These are phyloP conservation scores for Lathyrus oleraceus DNA, from an alignment of 306 rosid genomes.

Conservation along the genomic window DNA sequence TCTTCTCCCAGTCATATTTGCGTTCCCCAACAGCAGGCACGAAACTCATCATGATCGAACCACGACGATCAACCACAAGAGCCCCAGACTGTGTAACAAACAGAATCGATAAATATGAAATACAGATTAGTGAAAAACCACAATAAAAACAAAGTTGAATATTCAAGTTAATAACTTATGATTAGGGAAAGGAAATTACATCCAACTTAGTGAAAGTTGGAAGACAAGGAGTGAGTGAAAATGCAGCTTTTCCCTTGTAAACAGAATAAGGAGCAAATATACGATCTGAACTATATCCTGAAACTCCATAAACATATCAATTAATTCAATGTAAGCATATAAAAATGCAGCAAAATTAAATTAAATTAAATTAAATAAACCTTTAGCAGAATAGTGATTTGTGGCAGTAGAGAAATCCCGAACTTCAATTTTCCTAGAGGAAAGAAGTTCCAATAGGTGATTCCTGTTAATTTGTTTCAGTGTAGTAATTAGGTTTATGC, in stretches of 20 bases:
- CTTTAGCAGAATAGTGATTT: conserved; percentile 54
- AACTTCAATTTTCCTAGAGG: background rate
- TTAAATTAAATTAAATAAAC: conserved; percentile 23
- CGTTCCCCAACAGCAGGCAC: conserved; percentile 58
- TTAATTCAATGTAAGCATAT: background rate
- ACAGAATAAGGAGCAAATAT: conserved; percentile 67
- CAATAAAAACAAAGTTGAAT: background rate
- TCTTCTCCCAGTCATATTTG: conserved; percentile 57
- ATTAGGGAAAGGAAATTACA: conserved; percentile 40
- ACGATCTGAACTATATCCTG: conserved; percentile 52
- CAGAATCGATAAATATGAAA: conserved; percentile 23
- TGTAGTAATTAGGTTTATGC: background rate
- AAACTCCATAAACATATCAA: conserved; percentile 24
- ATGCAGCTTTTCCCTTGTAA: conserved; percentile 91
- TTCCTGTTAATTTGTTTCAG: background rate
- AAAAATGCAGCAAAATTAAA: conserved; percentile 7
- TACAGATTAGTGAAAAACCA: conserved; percentile 3
- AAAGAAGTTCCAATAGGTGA: background rate
- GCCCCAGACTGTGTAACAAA: conserved; percentile 53
- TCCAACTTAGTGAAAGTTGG: conserved; percentile 80
- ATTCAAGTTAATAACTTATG: background rate
- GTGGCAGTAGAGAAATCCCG: conserved; percentile 41
- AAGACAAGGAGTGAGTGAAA: conserved; percentile 68
- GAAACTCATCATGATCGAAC: conserved; percentile 53
- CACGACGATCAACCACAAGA: conserved; percentile 60